Percentiles rank a stretch among this genome's conserved stretches.
phyloP scores from a whole-genome alignment of 345 rosid species.

The Boechera stricta region DNA sequence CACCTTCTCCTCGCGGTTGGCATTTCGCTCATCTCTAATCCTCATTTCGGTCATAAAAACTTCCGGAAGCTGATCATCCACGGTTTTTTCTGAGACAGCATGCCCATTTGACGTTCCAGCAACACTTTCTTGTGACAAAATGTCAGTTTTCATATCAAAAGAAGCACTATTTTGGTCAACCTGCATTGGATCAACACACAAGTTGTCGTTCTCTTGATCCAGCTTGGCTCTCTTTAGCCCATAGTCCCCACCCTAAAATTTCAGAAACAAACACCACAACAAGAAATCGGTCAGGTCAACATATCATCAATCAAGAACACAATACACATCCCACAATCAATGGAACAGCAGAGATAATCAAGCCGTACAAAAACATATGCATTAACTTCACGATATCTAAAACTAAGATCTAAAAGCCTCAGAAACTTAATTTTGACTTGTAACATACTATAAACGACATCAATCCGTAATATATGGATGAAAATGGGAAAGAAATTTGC shows the following conservation, averaged over 20 bases:
- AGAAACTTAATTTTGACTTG: conserved; percentile 20
- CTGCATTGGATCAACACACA: conserved; percentile 47
- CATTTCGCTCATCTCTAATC: conserved; percentile 61
- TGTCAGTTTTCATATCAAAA: conserved; percentile 58
- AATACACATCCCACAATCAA: not conserved
- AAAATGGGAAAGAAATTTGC: conserved; percentile 1
- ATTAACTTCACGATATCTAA: conserved; percentile 14
- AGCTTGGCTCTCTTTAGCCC: conserved; percentile 74
- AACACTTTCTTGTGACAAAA: conserved; percentile 56
- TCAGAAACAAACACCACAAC: conserved; percentile 16
- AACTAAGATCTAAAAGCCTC: conserved; percentile 35
- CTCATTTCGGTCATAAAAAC: conserved; percentile 63
- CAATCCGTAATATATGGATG: not conserved
- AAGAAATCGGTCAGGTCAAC: conserved; percentile 28
- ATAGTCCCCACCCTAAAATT: conserved; percentile 70
- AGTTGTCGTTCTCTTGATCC: conserved; percentile 60
- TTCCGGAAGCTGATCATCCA: conserved; percentile 65
- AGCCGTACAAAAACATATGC: not conserved
- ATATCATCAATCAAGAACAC: conserved; percentile 16
- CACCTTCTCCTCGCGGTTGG: conserved; percentile 66
- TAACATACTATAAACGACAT: conserved; percentile 22
- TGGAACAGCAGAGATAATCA: not conserved
- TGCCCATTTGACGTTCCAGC: conserved; percentile 60
- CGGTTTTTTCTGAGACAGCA: conserved; percentile 49
- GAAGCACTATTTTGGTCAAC: conserved; percentile 56